Evolutionary conservation across 2,329 filamentous ascomycete genomes (phyloP), one percentile per base, ranked within the genome.

Genomic region (Calonectria pseudoreteaudii): DNA sequence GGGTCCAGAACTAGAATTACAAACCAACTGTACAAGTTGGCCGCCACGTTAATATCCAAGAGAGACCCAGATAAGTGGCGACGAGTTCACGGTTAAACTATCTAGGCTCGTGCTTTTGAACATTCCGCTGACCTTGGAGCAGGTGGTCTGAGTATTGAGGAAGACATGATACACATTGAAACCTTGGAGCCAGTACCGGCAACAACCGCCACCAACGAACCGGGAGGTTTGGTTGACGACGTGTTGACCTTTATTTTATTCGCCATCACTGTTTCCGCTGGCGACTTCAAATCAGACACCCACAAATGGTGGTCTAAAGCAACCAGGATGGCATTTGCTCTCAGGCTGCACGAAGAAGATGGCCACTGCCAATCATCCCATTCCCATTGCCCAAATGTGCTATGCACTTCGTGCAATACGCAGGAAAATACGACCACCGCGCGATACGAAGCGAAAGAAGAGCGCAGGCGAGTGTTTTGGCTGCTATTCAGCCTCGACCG

Each of bases 281-380:
- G 86, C 14, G 86, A 88, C 65, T 88, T 87, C 82, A 89, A 88
- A 76, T 84, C 85, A 5, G 88, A 89, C 73, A 86, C 84, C 72
- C 81, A 86, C 67, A 86, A 85, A 71, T 89, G 87, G 87, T 87
- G 85, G 85, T 85, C 83, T 71, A 87, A 87, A 74, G 84, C 86
- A 1, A 78, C 84, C 0, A 76, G 84, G 16, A 77, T 89, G 31
- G 85, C 85, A 18, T 79, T 82, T 20, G 82, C 83, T 1, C 78
- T 87, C 34, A 82, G 83, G 6, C 81, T 86, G 16, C 84, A 85
- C 67, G 80, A 83, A 31, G 65, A 67, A 18, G 65, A 67, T 38
- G 49, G 11, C 4, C 34, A 44, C 18, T 31, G 38, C 16, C 26
- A 38, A 2, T 8, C 41, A 28, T 34, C 30, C 0, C 38, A 65